phyloP scores from a whole-genome alignment of 2,329 filamentous ascomycete genomes.

The Arachnomyces sp. region DNA sequence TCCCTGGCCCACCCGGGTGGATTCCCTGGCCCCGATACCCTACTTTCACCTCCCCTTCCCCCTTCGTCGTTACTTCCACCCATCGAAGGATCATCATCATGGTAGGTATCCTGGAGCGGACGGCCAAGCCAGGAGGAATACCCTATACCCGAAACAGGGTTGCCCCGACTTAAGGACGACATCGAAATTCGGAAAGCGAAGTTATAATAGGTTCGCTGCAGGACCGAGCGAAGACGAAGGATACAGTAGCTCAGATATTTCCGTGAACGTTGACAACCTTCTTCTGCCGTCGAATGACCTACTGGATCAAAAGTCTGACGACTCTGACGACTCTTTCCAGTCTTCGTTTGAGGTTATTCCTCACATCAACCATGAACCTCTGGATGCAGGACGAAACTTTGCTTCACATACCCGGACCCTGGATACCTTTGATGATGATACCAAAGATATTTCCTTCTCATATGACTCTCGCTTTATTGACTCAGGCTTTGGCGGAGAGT shows the following conservation, averaged over 20 bases:
- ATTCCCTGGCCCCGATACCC: slow-evolving; percentile 30
- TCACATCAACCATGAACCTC: no score
- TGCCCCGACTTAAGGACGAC: not conserved
- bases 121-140: slow-evolving; percentile 11
- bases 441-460: slow-evolving; percentile 1
- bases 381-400: no score
- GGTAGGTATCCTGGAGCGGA: slow-evolving; percentile 41
- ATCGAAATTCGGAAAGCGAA: no score
- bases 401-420: no score
- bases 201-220: no score
- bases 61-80: slow-evolving; percentile 20
- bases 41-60: slow-evolving; percentile 26
- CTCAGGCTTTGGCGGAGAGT: slow-evolving; percentile 68
- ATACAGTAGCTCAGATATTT: no score
- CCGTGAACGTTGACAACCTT: no score
- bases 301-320: no score
- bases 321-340: no score
- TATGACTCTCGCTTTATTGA: slow-evolving; percentile 57
- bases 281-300: no score
- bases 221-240: no score
- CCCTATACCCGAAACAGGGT: not conserved
- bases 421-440: slow-evolving; percentile 1
- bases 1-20: slow-evolving; percentile 35
- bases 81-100: slow-evolving; percentile 42
- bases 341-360: no score